Base-by-base conservation (phyloP, 805 yeast genomes). In the Candida anglica region DNA sequence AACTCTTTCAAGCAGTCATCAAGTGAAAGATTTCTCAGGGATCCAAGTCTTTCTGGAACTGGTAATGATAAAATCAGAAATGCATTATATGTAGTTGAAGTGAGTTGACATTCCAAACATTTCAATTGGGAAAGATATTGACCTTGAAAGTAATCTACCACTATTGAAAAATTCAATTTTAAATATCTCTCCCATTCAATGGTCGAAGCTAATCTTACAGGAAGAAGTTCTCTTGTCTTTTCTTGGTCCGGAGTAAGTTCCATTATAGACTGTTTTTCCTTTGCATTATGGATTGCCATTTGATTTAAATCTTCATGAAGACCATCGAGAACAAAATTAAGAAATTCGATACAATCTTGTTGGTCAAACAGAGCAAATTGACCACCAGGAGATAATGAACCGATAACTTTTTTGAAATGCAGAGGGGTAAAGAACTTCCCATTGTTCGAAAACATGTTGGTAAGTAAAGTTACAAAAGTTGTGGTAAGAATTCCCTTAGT, bases 111-210 rank as follows among this genome's bases (percentile, higher is more conserved):
- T 20, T 69, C 73, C 30, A 79, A 57, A 57, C 98, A 89, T 46
- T 69, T 73, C 47, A 89, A 64, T 34, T 76, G 80, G n/a, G 94
- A 84, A 31, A 83, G 71, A 48, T 81, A 84, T 57, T 89, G 97
- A 1, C 97, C 98, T 52, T 86, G 95, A 53, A 86, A 86, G 33
- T 77, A 71, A 44, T 85, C 89, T 2, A 85, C 93, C 16, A 89
- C 72, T 1, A 81, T 70, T 25, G 96, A 86, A 43, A 81, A 79
- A 52, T 89, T 87, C 15, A 85, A 73, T 38, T 78, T 79, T 36
- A 86, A 62, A 52, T 87, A 87, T 37, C 94, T 65, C 49, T 86
- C 95, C 98, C 98, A 89, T 53, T 89, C 96, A 32, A 87, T 76
- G 0, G 93, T 75, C 0, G 95, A 80, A 0, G 95, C 96, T 17